Percentiles rank a stretch among this genome's conserved stretches.
Conservation (phyloP, 352 stramenopile species). For the Hyaloperonospora arabidopsidis region DNA sequence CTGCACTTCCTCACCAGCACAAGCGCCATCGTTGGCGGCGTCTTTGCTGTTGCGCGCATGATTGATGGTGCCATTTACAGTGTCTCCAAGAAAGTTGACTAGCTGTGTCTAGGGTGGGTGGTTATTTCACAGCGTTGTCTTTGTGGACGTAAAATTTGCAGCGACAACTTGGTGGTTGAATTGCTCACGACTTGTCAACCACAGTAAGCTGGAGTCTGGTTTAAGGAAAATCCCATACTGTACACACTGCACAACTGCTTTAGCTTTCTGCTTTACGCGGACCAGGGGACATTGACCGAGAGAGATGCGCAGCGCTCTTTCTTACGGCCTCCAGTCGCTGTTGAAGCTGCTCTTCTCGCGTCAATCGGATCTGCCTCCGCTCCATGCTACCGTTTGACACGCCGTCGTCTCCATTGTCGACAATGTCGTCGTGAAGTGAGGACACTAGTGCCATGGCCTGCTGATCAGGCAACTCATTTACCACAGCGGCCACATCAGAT, state of each 20-base stretch:
- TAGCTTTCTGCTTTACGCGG: constrained; percentile 19
- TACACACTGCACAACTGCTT: constrained; percentile 20
- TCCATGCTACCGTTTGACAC: constrained; percentile 7
- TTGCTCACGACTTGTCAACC: constrained; percentile 16
- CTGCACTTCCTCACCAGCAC: constrained; percentile 84
- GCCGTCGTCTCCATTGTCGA: constrained; percentile 21
- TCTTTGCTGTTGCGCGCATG: constrained; percentile 83
- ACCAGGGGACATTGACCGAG: constrained; percentile 15
- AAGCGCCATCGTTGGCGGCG: constrained; percentile 78
- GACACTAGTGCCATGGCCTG: constrained; percentile 40
- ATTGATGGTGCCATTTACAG: constrained; percentile 84
- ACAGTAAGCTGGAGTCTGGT: constrained; percentile 9
- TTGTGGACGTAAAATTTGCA: constrained; percentile 3
- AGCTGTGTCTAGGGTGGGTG: constrained; percentile 16
- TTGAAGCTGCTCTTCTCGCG: constrained; percentile 23
- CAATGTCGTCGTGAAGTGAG: constrained; percentile 46
- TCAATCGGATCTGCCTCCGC: constrained; percentile 15
- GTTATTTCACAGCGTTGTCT: neutral
- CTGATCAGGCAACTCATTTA: constrained; percentile 47
- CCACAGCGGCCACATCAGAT: constrained; percentile 44
- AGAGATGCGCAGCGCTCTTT: constrained; percentile 15
- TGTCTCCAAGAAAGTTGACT: constrained; percentile 85
- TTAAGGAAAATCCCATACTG: constrained; percentile 7
- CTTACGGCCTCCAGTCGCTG: constrained; percentile 25
- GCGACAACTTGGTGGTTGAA: constrained; percentile 8